These are phyloP conservation scores for Cyclotella sp. DNA, from an alignment of 108 stramenopile genomes.

Conservation along the genomic window DNA sequence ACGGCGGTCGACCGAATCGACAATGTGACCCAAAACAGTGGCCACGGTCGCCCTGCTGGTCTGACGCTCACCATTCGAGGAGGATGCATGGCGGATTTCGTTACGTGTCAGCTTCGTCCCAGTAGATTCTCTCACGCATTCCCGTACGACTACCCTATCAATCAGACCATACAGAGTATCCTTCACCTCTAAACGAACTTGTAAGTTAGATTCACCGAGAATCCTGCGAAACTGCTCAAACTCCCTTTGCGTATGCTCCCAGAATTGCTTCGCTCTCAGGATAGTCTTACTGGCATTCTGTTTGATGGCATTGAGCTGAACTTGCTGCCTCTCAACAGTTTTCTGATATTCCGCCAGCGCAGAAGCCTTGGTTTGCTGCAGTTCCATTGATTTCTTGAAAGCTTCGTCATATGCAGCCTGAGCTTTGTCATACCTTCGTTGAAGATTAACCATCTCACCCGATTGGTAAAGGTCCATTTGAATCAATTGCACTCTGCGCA, in stretches of 20 bases:
- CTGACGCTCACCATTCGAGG: slow-evolving; percentile 6
- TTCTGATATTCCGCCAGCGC: slow-evolving; percentile 8
- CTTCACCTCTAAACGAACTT: not conserved
- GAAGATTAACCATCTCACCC: slow-evolving; percentile 1
- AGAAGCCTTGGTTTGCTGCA: slow-evolving; percentile 23
- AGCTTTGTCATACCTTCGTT: slow-evolving; percentile 17
- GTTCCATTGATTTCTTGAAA: slow-evolving; percentile 33
- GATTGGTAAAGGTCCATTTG: slow-evolving; percentile 50
- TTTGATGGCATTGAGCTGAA: slow-evolving; percentile 1
- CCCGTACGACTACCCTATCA: slow-evolving; percentile 28
- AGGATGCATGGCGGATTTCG: slow-evolving; percentile 5
- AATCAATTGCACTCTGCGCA: slow-evolving; percentile 57
- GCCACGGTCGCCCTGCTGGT: slow-evolving; percentile 16
- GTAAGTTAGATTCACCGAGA: not conserved
- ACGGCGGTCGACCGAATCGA: slow-evolving; percentile 37
- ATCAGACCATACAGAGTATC: slow-evolving; percentile 18
- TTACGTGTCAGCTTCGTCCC: slow-evolving; percentile 10
- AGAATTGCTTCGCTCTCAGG: not conserved
- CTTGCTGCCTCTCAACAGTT: slow-evolving; percentile 8
- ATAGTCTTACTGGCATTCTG: not conserved
- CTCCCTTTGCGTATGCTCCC: slow-evolving; percentile 2
- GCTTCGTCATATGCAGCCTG: slow-evolving; percentile 24
- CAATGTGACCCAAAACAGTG: slow-evolving; percentile 28
- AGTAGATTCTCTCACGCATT: not conserved
- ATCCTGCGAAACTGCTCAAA: not conserved